Base-by-base conservation (phyloP, 805 yeast genomes). In the Wickerhamiella sergipiensis region DNA sequence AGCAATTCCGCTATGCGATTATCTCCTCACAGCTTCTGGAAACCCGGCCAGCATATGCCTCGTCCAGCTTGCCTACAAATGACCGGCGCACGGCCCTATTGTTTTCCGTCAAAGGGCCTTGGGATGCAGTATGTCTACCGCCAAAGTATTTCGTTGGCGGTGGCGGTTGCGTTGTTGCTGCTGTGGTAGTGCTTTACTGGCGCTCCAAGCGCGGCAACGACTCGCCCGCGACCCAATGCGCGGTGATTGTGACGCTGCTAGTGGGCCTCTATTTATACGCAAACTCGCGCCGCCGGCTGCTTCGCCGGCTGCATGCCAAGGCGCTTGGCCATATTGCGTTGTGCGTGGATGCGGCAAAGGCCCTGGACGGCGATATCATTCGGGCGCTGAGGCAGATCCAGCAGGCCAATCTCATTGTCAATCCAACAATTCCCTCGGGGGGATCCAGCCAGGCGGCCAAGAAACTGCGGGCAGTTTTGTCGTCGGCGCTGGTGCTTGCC, bases 1-100 rank as follows among this genome's bases (percentile, higher is more conserved):
- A 78, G 51, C 76, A 76, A 54, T 75, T 77, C 55, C 69, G 76
- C 45, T 78, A 77, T 58, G 61, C 68, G 3, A 59, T 78, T 1
- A 69, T 77, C 6, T 71, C 79, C 3, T 74, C 79, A 7, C 74
- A 71, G 50, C 61, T 77, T 18, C 59, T 78, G 33, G 73, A 72
- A 50, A 73, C 68, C 54, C 66, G 63, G 29, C 67, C 64, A 42
- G 56, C 59, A 38, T 63, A 60, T 47, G 63, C 60, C 19, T 21
- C 40, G 3, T 57, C 57, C 56, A 50, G 58, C 10, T 15, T 47
- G 5, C 43, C 55, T 8, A 24, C 58, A 3, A 54, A 54, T 19
- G 48, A 42, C n/a, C 52, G 58, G 7, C 53, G 62, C 6, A 36
- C 36, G 6, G 47, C 47, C 5, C 51, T 59, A n/a, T 40, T 59